Conservation (phyloP, 129 eudicot species). For the Cynara cardunculus region DNA sequence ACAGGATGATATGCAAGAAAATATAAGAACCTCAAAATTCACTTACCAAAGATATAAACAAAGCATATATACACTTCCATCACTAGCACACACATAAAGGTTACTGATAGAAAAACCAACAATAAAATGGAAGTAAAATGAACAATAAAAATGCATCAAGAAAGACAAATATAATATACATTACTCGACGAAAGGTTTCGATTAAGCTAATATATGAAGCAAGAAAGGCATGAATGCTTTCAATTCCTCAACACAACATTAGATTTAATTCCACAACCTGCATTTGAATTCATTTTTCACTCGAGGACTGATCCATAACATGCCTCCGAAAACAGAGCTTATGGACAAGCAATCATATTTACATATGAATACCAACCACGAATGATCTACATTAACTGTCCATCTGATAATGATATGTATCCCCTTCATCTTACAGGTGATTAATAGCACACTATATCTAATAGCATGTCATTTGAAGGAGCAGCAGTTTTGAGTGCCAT, state of each 20-base stretch:
- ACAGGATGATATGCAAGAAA: neutral
- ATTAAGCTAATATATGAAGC: neutral
- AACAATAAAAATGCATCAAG: neutral
- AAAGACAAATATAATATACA: neutral
- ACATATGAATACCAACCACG: neutral
- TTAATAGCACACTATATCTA: neutral
- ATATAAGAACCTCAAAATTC: neutral
- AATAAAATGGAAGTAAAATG: neutral
- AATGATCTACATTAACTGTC: neutral
- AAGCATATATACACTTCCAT: neutral
- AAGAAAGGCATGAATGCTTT: neutral
- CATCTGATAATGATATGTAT: neutral
- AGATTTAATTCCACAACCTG: neutral
- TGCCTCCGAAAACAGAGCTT: neutral
- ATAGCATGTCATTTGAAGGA: neutral
- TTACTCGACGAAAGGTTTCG: neutral
- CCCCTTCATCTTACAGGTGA: neutral
- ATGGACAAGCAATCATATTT: neutral
- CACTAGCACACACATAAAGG: neutral
- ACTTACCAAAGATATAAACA: neutral
- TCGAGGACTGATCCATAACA: neutral
- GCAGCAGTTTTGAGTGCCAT: neutral
- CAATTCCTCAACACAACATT: neutral
- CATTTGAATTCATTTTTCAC: neutral
- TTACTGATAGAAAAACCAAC: neutral